Percentiles rank a stretch among this genome's conserved stretches.
Evolutionary conservation across 1,139 yeast species (phyloP).

Genomic region (Petasospora rhodanensis): DNA sequence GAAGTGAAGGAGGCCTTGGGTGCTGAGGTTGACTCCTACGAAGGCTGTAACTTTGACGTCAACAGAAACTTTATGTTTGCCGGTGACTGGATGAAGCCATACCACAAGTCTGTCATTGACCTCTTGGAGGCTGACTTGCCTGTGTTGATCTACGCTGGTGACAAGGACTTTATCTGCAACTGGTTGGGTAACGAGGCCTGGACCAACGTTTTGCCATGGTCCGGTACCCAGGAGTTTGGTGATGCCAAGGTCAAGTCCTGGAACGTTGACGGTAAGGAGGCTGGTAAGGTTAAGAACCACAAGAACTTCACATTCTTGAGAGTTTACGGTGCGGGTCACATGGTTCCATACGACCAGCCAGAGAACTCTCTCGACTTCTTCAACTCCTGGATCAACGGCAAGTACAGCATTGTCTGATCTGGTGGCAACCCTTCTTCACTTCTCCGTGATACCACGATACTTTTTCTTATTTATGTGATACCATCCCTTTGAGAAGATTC

Average conservation of each 20-base stretch:
- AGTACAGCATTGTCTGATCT: constrained; percentile 30
- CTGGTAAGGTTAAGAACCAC: constrained; percentile 55
- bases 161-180: constrained; percentile 80
- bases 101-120: constrained; percentile 55
- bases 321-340: constrained; percentile 65
- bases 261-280: constrained; percentile 40
- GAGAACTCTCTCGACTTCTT: constrained; percentile 69
- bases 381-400: constrained; percentile 68
- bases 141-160: constrained; percentile 78
- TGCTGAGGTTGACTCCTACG: constrained; percentile 81
- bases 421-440: no score
- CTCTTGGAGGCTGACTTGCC: constrained; percentile 58
- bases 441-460: no score
- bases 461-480: background rate
- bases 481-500: no score
- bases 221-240: constrained; percentile 48
- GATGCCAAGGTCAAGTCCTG: constrained; percentile 38
- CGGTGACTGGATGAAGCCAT: constrained; percentile 92
- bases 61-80: constrained; percentile 80
- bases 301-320: constrained; percentile 57
- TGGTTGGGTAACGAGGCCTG: constrained; percentile 88
- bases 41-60: constrained; percentile 81
- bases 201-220: constrained; percentile 68
- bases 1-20: constrained; percentile 79
- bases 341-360: constrained; percentile 84